phyloP scores from a whole-genome alignment of 2,329 filamentous ascomycete species.

The Diaporthe nobilis region DNA sequence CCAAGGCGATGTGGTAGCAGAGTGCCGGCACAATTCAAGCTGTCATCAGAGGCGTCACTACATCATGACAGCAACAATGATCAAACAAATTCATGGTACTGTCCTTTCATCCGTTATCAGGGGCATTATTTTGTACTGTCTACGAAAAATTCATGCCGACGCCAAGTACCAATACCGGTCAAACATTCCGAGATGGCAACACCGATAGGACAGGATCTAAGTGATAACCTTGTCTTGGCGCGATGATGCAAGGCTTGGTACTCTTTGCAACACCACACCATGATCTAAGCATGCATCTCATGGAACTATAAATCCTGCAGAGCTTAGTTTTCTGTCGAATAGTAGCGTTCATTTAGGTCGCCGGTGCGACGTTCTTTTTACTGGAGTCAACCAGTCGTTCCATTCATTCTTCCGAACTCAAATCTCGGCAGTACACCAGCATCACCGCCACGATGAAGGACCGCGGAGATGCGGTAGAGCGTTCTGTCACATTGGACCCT shows the following conservation, averaged over 20 bases:
- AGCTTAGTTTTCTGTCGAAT: slow-evolving; percentile 39
- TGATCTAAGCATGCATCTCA: slow-evolving; percentile 30
- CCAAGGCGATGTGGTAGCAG: neutral
- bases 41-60: slow-evolving; percentile 15
- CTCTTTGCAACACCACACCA: slow-evolving; percentile 30
- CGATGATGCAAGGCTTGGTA: slow-evolving; percentile 38
- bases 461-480: neutral
- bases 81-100: neutral
- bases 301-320: slow-evolving; percentile 22
- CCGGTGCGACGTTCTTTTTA: neutral
- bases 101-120: slow-evolving; percentile 11
- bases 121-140: neutral
- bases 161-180: slow-evolving; percentile 17
- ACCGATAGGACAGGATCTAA: slow-evolving; percentile 28
- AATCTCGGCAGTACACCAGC: neutral
- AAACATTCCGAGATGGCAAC: slow-evolving; percentile 5
- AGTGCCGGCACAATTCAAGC: neutral
- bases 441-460: slow-evolving; percentile 6
- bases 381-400: neutral
- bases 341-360: too few species aligned
- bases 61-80: neutral
- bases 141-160: neutral
- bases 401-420: neutral
- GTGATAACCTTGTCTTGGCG: slow-evolving; percentile 11
- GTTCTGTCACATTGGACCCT: neutral